Percentiles rank a stretch among this genome's conserved stretches.
Conservation (phyloP, 164 flowering plant genomes). For the Piper longum region DNA sequence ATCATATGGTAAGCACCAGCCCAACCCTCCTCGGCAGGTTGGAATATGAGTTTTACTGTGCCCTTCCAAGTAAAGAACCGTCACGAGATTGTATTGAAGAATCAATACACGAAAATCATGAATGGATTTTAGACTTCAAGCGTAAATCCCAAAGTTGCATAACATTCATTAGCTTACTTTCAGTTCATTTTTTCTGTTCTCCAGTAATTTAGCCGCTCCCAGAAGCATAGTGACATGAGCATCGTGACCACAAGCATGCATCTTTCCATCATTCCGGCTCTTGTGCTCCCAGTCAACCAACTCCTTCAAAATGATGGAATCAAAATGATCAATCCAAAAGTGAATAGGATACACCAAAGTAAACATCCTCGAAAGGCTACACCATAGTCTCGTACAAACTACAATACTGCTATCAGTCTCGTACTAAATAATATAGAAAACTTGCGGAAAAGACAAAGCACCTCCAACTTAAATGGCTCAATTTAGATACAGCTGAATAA, state of each 20-base stretch:
- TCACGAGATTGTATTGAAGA: not conserved
- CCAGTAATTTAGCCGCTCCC: constrained; percentile 57
- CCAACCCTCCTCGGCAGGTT: constrained; percentile 71
- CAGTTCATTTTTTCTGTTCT: constrained; percentile 23
- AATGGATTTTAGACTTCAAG: not conserved
- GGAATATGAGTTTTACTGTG: constrained; percentile 75
- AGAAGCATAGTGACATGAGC: constrained; percentile 27
- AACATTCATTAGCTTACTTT: constrained; percentile 9
- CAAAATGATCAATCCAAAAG: not conserved
- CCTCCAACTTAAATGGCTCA: too few species aligned
- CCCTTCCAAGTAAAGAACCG: constrained; percentile 28
- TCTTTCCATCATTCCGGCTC: constrained; percentile 20
- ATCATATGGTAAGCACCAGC: constrained; percentile 73
- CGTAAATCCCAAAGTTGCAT: not conserved
- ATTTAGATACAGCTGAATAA: too few species aligned
- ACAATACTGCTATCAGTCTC: too few species aligned
- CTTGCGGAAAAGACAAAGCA: too few species aligned
- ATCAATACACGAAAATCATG: not conserved
- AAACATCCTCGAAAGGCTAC: too few species aligned
- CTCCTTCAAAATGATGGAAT: constrained; percentile 26
- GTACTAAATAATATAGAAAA: too few species aligned
- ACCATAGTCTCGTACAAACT: too few species aligned
- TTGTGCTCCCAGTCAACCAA: constrained; percentile 38
- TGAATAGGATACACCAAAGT: too few species aligned
- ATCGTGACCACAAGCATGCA: constrained; percentile 33